Percentiles rank a stretch among this genome's conserved stretches.
Conservation (phyloP, 768 basidiomycete species). For the Mycena metata region DNA sequence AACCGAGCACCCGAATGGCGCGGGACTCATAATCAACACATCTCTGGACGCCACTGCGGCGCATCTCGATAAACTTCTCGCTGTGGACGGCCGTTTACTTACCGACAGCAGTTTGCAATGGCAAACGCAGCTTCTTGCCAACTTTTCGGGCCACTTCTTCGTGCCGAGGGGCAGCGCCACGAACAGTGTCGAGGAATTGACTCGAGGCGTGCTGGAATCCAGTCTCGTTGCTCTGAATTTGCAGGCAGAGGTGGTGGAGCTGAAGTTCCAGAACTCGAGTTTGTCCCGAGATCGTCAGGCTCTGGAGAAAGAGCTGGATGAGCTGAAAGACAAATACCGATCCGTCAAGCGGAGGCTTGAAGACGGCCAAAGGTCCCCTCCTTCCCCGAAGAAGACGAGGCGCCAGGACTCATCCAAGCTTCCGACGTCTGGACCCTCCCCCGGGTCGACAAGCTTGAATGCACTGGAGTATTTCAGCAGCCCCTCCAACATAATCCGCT, state of each 20-base stretch:
- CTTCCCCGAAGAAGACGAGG: not conserved
- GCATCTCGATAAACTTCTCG: constrained; percentile 62
- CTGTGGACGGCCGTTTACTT: constrained; percentile 61
- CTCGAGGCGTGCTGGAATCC: constrained; percentile 60
- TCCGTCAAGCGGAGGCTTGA: constrained; percentile 19
- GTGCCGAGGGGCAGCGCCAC: constrained; percentile 47
- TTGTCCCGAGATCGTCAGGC: constrained; percentile 41
- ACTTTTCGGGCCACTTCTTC: constrained; percentile 73
- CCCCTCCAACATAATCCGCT: constrained; percentile 31
- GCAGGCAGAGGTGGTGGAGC: constrained; percentile 55
- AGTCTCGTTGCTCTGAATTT: constrained; percentile 63
- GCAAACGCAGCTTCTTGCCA: constrained; percentile 73
- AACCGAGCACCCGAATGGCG: constrained; percentile 68
- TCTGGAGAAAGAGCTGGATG: constrained; percentile 46
- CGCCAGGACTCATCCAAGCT: constrained; percentile 11
- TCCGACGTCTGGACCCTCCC: not conserved
- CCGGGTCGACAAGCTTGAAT: constrained; percentile 11
- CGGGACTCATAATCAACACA: constrained; percentile 68
- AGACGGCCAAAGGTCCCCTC: constrained; percentile 5
- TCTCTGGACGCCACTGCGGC: constrained; percentile 58
- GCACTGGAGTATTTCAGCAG: constrained; percentile 38
- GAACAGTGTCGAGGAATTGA: constrained; percentile 40
- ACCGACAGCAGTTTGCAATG: constrained; percentile 64
- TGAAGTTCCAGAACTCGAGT: constrained; percentile 49
- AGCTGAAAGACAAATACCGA: constrained; percentile 30